A percentile compares a stretch with the other conserved stretches of the same genome.
These are phyloP conservation scores for Diphasiastrum complanatum DNA, from an alignment of 83 land plant genomes.

Conservation along the genomic window DNA sequence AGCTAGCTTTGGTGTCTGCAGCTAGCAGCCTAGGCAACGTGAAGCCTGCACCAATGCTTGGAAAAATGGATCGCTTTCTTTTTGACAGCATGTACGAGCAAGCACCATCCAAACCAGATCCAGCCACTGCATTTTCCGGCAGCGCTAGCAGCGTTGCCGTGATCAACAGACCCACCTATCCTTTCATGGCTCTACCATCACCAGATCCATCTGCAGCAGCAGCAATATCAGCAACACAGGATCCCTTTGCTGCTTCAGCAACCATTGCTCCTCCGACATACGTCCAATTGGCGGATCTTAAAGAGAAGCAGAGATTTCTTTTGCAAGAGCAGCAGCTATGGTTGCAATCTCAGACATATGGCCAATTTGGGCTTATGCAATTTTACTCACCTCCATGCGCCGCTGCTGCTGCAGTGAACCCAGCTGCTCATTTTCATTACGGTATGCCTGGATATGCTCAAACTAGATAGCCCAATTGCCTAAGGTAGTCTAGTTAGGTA, in stretches of 20 bases:
- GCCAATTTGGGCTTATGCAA: not conserved
- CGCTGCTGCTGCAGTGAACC: too few relatives aligned
- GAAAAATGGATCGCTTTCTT: not conserved
- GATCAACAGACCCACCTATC: not conserved
- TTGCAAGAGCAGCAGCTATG: constrained; percentile 10
- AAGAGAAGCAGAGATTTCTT: constrained; percentile 5
- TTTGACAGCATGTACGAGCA: constrained; percentile 14
- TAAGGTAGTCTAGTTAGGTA: too few relatives aligned
- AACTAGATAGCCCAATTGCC: too few relatives aligned
- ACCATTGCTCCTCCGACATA: constrained; percentile 3
- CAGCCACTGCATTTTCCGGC: not conserved
- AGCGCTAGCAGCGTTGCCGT: constrained; percentile 11
- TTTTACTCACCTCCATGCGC: not conserved
- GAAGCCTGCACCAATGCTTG: not conserved
- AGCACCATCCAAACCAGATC: not conserved
- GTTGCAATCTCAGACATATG: constrained; percentile 6
- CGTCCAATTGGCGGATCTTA: constrained; percentile 11
- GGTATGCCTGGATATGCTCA: too few relatives aligned
- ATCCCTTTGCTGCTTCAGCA: constrained; percentile 7
- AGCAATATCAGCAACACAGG: not conserved
- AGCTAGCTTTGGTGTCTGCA: constrained; percentile 8
- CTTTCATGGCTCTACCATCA: not conserved
- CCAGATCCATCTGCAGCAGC: constrained; percentile 4
- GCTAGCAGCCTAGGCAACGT: constrained; percentile 6
- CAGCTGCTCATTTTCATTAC: too few relatives aligned